phyloP scores from a whole-genome alignment of 2,329 filamentous ascomycete species.

The Pseudogymnoascus sp. region DNA sequence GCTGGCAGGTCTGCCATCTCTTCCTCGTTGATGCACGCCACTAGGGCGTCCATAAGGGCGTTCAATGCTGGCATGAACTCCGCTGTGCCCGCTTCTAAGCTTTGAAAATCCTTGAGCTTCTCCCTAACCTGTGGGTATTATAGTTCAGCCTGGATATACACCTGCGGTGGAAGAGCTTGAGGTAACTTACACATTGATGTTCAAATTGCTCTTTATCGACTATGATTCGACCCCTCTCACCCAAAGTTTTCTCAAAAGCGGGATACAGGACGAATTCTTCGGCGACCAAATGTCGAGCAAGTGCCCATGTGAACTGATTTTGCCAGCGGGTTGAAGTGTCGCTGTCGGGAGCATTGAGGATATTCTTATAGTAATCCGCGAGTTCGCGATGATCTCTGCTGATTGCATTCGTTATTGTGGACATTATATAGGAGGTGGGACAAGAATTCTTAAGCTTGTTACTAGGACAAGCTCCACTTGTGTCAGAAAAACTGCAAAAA shows the following conservation, averaged over 20 bases:
- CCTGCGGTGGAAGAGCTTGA: neutral
- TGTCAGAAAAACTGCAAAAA: too few species aligned
- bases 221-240: conserved; percentile 34
- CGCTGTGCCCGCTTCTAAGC: conserved; percentile 32
- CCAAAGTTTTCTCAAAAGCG: conserved; percentile 42
- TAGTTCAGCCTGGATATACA: neutral
- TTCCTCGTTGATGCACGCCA: conserved; percentile 33
- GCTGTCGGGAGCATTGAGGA: conserved; percentile 29
- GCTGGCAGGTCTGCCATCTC: too few species aligned
- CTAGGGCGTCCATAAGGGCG: conserved; percentile 36
- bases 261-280: conserved; percentile 47
- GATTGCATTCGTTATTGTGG: conserved; percentile 25
- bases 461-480: too few species aligned
- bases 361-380: conserved; percentile 34
- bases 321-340: conserved; percentile 35
- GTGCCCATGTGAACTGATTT: conserved; percentile 42
- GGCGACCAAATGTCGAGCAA: conserved; percentile 39
- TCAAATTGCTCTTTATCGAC: conserved; percentile 41
- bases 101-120: conserved; percentile 41
- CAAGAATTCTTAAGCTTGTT: too few species aligned
- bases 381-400: conserved; percentile 33
- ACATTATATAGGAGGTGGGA: neutral
- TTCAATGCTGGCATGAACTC: conserved; percentile 38
- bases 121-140: conserved; percentile 39
- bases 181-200: conserved; percentile 34